These are phyloP conservation scores for Volutella citrinella DNA, from an alignment of 2,329 filamentous ascomycete species.

Conservation along the genomic window DNA sequence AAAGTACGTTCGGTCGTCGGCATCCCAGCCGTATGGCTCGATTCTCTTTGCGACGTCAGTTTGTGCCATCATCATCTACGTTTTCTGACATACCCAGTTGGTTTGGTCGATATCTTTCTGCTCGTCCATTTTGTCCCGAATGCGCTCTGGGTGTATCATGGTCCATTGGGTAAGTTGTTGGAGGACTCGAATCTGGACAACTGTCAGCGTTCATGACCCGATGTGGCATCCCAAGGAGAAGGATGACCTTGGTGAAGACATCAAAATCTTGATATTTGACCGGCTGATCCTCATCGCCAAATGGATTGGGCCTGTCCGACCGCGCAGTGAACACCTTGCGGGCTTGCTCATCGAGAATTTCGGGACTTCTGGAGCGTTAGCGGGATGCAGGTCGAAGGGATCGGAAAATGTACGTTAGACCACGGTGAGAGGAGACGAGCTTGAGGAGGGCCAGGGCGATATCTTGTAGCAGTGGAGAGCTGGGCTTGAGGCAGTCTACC, in stretches of 20 bases:
- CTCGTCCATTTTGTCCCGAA: conserved; percentile 83
- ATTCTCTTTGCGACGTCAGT: conserved; percentile 66
- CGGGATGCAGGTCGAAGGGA: background rate
- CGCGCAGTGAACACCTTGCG: conserved; percentile 85
- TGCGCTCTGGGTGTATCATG: conserved; percentile 80
- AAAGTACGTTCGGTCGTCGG: conserved; percentile 81
- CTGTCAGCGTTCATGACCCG: too few relatives aligned
- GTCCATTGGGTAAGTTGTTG: conserved; percentile 90
- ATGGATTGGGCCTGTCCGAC: conserved; percentile 76
- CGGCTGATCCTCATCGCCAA: conserved; percentile 72
- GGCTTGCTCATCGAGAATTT: conserved; percentile 91
- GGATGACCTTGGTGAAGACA: conserved; percentile 68
- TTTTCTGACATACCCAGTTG: conserved; percentile 78
- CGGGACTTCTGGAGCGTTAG: conserved; percentile 52
- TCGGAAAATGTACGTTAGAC: conserved; percentile 69
- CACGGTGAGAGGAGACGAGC: conserved; percentile 89
- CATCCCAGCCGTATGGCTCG: conserved; percentile 85
- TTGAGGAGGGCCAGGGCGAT: conserved; percentile 87
- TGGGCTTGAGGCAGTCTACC: conserved; percentile 78
- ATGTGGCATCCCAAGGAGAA: too few relatives aligned
- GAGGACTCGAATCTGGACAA: conserved; percentile 68
- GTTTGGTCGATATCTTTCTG: conserved; percentile 78
- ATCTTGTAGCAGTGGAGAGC: conserved; percentile 71
- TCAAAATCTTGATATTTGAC: conserved; percentile 78
- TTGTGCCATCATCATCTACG: too few relatives aligned